These are phyloP conservation scores for Xylariaceae sp. DNA, from an alignment of 2,329 filamentous ascomycete species.

Conservation along the genomic window DNA sequence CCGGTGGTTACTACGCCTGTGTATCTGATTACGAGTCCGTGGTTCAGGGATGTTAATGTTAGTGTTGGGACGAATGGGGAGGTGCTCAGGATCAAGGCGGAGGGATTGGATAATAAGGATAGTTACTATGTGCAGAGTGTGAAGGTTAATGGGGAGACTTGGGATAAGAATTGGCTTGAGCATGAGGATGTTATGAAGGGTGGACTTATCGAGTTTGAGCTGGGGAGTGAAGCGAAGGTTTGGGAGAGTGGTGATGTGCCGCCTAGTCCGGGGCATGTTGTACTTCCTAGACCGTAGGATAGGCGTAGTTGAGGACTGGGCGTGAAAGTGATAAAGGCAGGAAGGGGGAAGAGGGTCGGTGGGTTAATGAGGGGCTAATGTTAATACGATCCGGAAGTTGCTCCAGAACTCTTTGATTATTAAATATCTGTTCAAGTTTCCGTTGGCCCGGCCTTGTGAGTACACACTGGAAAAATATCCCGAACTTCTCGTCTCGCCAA, in stretches of 20 bases:
- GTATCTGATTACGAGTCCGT: conserved; percentile 50
- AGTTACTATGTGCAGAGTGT: conserved; percentile 53
- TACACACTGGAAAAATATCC: too few relatives aligned
- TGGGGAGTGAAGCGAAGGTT: conserved; percentile 36
- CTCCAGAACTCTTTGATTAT: too few relatives aligned
- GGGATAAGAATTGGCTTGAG: conserved; percentile 55
- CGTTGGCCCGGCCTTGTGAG: too few relatives aligned
- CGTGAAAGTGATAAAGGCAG: too few relatives aligned
- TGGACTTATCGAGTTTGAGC: conserved; percentile 44
- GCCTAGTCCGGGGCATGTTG: conserved; percentile 38
- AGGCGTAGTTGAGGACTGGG: too few relatives aligned
- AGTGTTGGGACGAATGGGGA: conserved; percentile 39
- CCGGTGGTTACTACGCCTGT: conserved; percentile 57
- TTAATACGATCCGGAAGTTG: too few relatives aligned
- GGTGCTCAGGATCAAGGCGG: conserved; percentile 46
- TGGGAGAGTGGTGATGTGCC: conserved; percentile 52
- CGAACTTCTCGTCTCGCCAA: too few relatives aligned
- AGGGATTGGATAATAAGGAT: conserved; percentile 36
- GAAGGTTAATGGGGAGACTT: conserved; percentile 49
- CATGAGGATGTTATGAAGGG: conserved; percentile 45
- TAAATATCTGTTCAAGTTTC: too few relatives aligned
- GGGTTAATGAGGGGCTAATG: too few relatives aligned
- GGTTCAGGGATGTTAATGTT: conserved; percentile 48
- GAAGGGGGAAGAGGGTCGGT: too few relatives aligned
- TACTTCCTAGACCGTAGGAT: neutral